Evolutionary conservation across 805 yeast species (phyloP).

Genomic region (Suhomyces sp.): DNA sequence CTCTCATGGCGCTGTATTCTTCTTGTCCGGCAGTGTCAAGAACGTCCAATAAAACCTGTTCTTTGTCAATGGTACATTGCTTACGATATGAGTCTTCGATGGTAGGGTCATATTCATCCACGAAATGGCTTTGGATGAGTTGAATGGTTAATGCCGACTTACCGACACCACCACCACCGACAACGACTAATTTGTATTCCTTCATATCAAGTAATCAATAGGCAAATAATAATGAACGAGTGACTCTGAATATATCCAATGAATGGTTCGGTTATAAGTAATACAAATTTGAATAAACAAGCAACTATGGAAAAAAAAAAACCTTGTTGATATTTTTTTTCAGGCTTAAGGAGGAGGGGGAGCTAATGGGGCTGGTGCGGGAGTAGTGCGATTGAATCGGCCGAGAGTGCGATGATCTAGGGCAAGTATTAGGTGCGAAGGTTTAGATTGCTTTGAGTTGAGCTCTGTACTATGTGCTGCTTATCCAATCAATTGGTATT

Average conservation of each 20-base stretch:
- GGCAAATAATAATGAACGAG: background rate
- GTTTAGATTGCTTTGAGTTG: background rate
- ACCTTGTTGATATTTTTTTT: background rate
- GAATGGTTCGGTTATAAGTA: background rate
- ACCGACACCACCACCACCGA: constrained; percentile 99
- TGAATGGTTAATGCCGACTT: constrained; percentile 95
- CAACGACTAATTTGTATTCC: constrained; percentile 91
- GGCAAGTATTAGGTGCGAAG: background rate
- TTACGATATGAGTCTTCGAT: constrained; percentile 91
- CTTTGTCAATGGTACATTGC: constrained; percentile 78
- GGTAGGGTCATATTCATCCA: constrained; percentile 97
- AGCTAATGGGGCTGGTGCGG: background rate
- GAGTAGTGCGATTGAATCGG: background rate
- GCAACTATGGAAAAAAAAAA: background rate
- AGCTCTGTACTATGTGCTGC: too few relatives aligned
- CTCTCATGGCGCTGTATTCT: constrained; percentile 82
- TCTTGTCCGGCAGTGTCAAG: constrained; percentile 99
- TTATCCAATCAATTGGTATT: background rate
- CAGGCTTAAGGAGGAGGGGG: background rate
- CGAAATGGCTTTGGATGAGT: constrained; percentile 90
- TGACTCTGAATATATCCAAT: background rate
- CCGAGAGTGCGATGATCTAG: background rate
- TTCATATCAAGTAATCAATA: constrained; percentile 38
- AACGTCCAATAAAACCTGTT: constrained; percentile 63
- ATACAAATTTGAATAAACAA: background rate